Base-by-base conservation (phyloP, 106 monocot species). In the Platanthera guangdongensis region DNA sequence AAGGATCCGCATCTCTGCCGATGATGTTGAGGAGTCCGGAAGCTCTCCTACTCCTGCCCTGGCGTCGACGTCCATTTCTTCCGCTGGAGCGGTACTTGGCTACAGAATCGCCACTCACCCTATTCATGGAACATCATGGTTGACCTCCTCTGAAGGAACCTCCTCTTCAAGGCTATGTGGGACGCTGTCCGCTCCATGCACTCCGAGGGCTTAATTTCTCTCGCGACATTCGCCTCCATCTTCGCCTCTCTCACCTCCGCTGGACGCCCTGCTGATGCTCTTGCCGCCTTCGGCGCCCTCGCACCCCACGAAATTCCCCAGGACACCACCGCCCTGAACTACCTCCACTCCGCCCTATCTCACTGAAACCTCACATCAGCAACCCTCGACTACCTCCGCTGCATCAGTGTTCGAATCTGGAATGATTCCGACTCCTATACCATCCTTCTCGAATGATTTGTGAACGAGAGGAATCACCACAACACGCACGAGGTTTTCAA, bases 111-210 rank as follows among this genome's bases (percentile, higher is more conserved):
- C 18, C 94, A 81, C 77, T 86, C 89, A 54, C 87, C 91, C 46
- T 94, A 94, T 85, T 77, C 91, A 21, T 91, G 89, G 89, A 94
- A 94, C 84, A 89, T 94, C 51, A 25, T 89, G 64, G 87, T 91
- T n/a, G 94, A 94, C 82, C 83, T 95, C 79, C 94, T 95, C 62
- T 92, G 95, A 28, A 92, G 90, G 68, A 92, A 88, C 81, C 74
- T 47, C 22, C 88, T 82, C 71, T 92, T 95, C 76, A 78, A 84
- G 8, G 73, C 83, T 75, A 88, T 92, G 85, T 95, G 95, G 95
- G 86, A 92, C 75, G 65, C 86, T 9, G 62, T 90, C 57, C 39
- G 55, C 55, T 80, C 86, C 73, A 90, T 92, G 88, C 86, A 32
- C 28, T 14, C 72, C 22, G 76, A 76, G 19, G 45, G 79, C 47